Evolutionary conservation across 192 early-diverging fungal genomes (phyloP).

Genomic region (Backusella parvicylindrica): DNA sequence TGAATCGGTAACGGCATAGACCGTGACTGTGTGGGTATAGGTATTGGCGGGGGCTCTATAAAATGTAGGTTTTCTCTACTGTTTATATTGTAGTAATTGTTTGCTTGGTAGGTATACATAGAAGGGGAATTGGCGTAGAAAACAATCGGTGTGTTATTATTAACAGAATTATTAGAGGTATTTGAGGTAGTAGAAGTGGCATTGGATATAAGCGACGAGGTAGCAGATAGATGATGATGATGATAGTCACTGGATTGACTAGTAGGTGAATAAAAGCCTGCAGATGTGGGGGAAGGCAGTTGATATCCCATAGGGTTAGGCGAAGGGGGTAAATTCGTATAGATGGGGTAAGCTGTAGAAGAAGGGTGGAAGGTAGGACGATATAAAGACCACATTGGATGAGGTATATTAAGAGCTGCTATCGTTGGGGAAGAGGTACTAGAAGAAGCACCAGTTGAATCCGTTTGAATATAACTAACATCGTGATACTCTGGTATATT

Average conservation of each 20-base stretch:
- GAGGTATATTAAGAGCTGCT: neutral
- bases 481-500: neutral
- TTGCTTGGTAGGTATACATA: neutral
- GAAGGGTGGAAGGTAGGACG: neutral
- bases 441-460: neutral
- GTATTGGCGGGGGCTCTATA: neutral
- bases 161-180: neutral
- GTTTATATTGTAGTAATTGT: neutral
- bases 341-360: neutral
- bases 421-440: neutral
- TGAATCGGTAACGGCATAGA: neutral
- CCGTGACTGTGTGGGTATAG: neutral
- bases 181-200: neutral
- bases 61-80: neutral
- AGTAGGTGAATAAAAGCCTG: neutral
- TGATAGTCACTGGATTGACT: neutral
- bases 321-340: neutral
- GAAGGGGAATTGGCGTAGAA: neutral
- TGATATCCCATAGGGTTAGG: neutral
- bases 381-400: neutral
- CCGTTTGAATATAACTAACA: neutral
- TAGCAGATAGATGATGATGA: neutral
- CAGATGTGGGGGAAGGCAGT: neutral
- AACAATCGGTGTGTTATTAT: neutral
- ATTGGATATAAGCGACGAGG: neutral